Evolutionary conservation across 805 yeast species (phyloP).

Genomic region (Kodamaea leandrae): DNA sequence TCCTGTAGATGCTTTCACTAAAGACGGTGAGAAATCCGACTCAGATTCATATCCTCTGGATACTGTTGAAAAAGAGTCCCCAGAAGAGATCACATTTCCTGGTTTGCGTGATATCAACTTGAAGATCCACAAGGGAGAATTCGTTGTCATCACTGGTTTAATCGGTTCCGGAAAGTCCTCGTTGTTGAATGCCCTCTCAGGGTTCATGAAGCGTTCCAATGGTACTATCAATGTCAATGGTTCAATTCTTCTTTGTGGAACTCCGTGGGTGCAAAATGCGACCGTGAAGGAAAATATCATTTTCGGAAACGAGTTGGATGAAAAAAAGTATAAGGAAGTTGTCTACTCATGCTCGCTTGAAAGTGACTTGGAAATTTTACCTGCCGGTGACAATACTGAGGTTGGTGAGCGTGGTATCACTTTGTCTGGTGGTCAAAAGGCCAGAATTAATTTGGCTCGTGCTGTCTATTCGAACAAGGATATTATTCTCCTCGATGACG

Average conservation of each 20-base stretch:
- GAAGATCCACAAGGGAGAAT: slow-evolving; percentile 58
- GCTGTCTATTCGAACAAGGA: slow-evolving; percentile 71
- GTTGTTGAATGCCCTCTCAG: slow-evolving; percentile 65
- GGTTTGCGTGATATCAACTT: slow-evolving; percentile 48
- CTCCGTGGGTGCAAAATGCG: slow-evolving; percentile 85
- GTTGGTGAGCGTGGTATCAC: slow-evolving; percentile 87
- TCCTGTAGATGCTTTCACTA: too few species aligned
- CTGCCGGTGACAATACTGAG: slow-evolving; percentile 75
- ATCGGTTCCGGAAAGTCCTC: slow-evolving; percentile 85
- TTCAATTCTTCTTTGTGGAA: slow-evolving; percentile 52
- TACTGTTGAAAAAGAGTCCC: too few species aligned
- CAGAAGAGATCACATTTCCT: slow-evolving; percentile 25
- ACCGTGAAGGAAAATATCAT: slow-evolving; percentile 71
- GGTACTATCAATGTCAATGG: slow-evolving; percentile 60
- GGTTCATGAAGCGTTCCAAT: slow-evolving; percentile 56
- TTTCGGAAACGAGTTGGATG: slow-evolving; percentile 60
- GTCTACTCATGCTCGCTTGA: slow-evolving; percentile 64
- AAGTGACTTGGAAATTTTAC: slow-evolving; percentile 62
- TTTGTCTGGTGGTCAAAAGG: slow-evolving; percentile 87
- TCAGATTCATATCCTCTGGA: too few species aligned
- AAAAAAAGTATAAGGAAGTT: slow-evolving; percentile 50
- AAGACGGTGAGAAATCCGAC: too few species aligned
- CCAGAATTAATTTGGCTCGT: slow-evolving; percentile 75
- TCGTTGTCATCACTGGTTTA: slow-evolving; percentile 73
- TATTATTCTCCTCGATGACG: slow-evolving; percentile 72